Evolutionary conservation across 2,329 filamentous ascomycete species (phyloP), one percentile per base, ranked within the genome.

Genomic region (Xylaria sp.): DNA sequence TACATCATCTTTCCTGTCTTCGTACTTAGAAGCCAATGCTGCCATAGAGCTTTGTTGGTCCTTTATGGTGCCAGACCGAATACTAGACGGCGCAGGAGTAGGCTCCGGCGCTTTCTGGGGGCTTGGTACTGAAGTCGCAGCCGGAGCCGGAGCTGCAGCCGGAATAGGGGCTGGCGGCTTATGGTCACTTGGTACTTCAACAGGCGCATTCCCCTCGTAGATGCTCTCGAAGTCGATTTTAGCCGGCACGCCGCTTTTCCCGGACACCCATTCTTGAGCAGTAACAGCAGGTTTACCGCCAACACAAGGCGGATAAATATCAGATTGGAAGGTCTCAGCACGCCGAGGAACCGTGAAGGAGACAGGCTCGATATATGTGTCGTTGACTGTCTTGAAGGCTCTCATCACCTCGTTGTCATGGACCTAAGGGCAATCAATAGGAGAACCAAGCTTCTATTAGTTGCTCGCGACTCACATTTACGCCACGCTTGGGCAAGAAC

Each of bases 331-430:
- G 60, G 92, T 93, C 81, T 98, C 94, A 64, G 96, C 93, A 71
- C 96, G 90, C 71, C 96, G 90, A 58, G 96, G 96, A 1, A 98
- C 96, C 63, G 97, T 97, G 84, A 99, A 99, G 1, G 96, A 97
- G 78, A 99, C 92, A 48, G 96, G 96, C 82, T 99, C 96, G 75
- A 99, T 93, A 83, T 97, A 97, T 55, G 84, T 81, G 79, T 99
- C 96, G 81, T 94, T 97, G 80, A 98, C 93, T 0, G 96, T 98
- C 88, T 99, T 99, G 89, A 93, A 99, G 51, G 92, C 94, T 74
- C 94, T 91, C 86, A 97, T 94, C 62, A 98, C 88, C 80, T 99
- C 96, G 79, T 98, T 98, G 74, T 98, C 96, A 81, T 98, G 94
- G 58, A 97, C 87, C 90, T 92, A 13, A 44, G 8, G 25, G 48